A percentile compares a stretch with the other conserved stretches of the same genome.
Conservation (phyloP, 108 stramenopile species). For the Aurantiochytrium sp. region DNA sequence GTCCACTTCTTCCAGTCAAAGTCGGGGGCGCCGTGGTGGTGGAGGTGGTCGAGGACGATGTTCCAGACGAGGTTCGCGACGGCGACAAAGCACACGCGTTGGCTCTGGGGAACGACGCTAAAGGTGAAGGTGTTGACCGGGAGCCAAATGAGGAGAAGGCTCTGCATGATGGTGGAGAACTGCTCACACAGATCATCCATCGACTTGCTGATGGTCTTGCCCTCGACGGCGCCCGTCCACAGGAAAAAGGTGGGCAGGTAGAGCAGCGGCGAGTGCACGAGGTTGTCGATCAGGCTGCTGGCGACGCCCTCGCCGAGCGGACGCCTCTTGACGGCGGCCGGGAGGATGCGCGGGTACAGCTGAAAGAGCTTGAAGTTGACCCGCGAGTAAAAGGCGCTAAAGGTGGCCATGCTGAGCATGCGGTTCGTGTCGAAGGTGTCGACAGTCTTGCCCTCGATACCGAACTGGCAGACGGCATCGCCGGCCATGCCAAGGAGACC, state of each 20-base stretch:
- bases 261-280: neutral
- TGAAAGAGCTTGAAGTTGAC: neutral
- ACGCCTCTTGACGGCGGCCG: neutral
- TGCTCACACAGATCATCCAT: neutral
- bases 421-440: neutral
- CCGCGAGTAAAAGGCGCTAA: slow-evolving; percentile 4
- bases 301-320: neutral
- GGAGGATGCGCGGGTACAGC: neutral
- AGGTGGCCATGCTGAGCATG: neutral
- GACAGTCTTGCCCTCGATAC: neutral
- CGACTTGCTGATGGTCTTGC: neutral
- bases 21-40: slow-evolving; percentile 1
- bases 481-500: neutral
- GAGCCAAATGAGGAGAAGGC: neutral
- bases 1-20: neutral
- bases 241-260: slow-evolving; percentile 19
- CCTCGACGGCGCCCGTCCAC: slow-evolving; percentile 18
- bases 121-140: neutral
- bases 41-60: neutral
- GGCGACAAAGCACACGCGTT: neutral
- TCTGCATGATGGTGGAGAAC: neutral
- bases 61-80: slow-evolving; percentile 8
- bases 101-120: neutral
- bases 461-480: slow-evolving; percentile 16
- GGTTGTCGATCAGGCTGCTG: neutral